Base-by-base conservation (phyloP, 2,329 filamentous ascomycete genomes). In the Trichoderma sp. region DNA sequence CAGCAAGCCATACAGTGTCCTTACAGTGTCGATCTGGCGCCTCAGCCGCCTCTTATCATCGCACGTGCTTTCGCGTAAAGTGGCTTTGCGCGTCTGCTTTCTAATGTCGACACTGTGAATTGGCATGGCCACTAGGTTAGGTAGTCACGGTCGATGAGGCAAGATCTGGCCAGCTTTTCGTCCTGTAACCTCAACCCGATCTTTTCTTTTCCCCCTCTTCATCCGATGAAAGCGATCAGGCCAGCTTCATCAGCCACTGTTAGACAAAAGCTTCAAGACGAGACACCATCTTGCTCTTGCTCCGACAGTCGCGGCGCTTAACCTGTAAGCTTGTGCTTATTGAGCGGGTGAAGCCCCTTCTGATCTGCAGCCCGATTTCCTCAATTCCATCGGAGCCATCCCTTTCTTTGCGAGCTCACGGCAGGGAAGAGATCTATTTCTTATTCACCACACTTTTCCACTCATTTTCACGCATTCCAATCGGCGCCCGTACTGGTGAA, bases 51-150 rank as follows among this genome's bases (percentile, higher is more conserved):
- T 48, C 69, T 67, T 37, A 58, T 60, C 25, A 42, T 34, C 8
- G 65, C 76, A 78, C 74, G 76, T 77, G 76, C 74, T 69, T 75
- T 74, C 78, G 76, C 74, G 77, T 76, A 72, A 74, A 72, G 71
- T 70, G 72, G 65, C 65, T 75, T 71, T 73, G 72, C 74, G 72
- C 64, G 63, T 45, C 67, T 64, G 70, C 72, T 68, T 70, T 32
- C 63, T 29, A n/a, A 34, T 34, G 68, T 70, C 59, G 72, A 74
- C 74, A 75, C 70, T 75, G 77, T 79, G 76, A 72, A 73, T 71
- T 71, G 69, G 74, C 67, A 67, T 61, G 54, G 64, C 67, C 63
- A 34, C 63, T 65, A 58, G 42, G 17, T 54, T 34, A 48, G 42
- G 63, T 57, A 69, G 61, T 69, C 69, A 72, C 69, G 68, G 65